Base-by-base conservation (phyloP, 2,329 filamentous ascomycete genomes). In the Colletotrichum nymphaeae region DNA sequence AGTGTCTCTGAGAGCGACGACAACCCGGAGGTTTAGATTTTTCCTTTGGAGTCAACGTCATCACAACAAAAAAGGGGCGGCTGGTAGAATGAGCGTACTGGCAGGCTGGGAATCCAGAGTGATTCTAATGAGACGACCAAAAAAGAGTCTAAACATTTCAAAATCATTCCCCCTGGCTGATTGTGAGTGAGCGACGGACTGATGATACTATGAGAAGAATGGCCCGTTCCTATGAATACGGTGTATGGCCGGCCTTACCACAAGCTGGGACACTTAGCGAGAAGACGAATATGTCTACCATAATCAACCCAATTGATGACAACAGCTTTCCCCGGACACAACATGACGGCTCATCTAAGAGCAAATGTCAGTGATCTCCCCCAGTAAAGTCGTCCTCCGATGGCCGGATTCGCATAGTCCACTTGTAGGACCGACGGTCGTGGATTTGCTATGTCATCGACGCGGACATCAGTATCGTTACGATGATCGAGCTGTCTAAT, bases 1-100 rank as follows among this genome's bases (percentile, higher is more conserved):
- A 97, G 95, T 83, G 89, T 95, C 84, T 97, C 94, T 81, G 96
- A 97, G 85, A 98, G 95, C 82, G 97, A 98, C 81, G 97, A 98
- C 82, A 95, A 94, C 81, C 71, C 71, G 57, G 71, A 73, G 60
- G 71, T 73, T 37, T 73, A 73, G 67, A 66, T 62, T 69, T 57
- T 49, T 55, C 90, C 37, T 42, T 92, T 76, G 32, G 63, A 56
- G 49, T 56, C 58, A 69, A 56, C 14, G 42, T 59, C 70, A 70
- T 60, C 52, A 42, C 55, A 70, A 70, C 35, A 35, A 71, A 71
- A 73, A 71, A 62, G 71, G 67, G 71, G 67, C 62, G 62, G 71
- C 71, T 73, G 71, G 67, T 73, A 73, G 71, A 73, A 73, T 71
- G 71, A 71, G 67, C 71, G 71, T 73, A 73, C 68, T 69, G 67